phyloP scores from a whole-genome alignment of 495 filamentous ascomycete species.

The Lindgomyces ingoldianus region DNA sequence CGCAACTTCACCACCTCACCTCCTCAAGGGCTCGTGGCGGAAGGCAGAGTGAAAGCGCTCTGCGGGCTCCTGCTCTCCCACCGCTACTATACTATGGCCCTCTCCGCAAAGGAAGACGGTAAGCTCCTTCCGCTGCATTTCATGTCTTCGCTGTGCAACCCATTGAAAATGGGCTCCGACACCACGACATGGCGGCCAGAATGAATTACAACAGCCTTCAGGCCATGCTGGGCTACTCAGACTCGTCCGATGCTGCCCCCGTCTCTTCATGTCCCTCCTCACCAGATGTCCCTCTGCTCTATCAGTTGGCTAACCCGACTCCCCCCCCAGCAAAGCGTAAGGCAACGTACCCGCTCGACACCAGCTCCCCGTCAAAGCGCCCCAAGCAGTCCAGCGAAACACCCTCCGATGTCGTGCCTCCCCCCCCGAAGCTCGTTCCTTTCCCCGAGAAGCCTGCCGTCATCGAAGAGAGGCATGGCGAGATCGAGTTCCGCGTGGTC shows the following conservation, averaged over 20 bases:
- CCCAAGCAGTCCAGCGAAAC: slow-evolving; percentile 57
- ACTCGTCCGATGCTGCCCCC: background rate
- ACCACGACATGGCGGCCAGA: background rate
- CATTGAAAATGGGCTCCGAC: too few species aligned
- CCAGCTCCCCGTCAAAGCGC: slow-evolving; percentile 64
- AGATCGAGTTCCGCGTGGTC: slow-evolving; percentile 96
- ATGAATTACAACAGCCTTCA: background rate
- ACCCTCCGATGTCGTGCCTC: slow-evolving; percentile 47
- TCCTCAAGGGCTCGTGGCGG: background rate
- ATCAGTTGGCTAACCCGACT: background rate
- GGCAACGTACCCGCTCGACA: slow-evolving; percentile 68
- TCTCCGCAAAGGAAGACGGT: slow-evolving; percentile 25
- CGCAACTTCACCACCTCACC: background rate
- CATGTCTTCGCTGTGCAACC: background rate
- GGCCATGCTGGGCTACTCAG: slow-evolving; percentile 12
- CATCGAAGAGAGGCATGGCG: slow-evolving; percentile 88
- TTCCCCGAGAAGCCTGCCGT: slow-evolving; percentile 94
- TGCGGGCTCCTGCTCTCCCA: too few species aligned
- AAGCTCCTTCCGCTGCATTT: slow-evolving; percentile 9
- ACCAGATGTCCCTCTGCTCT: slow-evolving; percentile 6
- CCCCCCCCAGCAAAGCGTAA: slow-evolving; percentile 64
- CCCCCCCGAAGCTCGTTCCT: slow-evolving; percentile 60
- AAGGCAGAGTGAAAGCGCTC: too few species aligned
- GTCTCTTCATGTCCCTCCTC: background rate
- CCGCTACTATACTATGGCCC: slow-evolving; percentile 35